Percentiles rank a stretch among this genome's conserved stretches.
Conservation (phyloP, 352 stramenopile genomes). For the Phytophthora idaei region DNA sequence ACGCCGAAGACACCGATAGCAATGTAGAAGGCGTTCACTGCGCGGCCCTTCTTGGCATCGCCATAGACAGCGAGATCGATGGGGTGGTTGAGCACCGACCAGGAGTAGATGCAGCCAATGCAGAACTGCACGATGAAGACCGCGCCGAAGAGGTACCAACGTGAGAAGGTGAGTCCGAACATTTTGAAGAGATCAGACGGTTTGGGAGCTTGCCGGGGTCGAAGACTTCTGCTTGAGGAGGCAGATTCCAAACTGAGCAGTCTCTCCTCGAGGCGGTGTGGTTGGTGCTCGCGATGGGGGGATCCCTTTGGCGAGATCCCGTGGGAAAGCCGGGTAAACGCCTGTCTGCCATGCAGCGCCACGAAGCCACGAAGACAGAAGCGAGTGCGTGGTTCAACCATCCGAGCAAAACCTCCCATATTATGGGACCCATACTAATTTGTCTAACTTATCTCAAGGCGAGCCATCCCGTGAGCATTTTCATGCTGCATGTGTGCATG, state of each 20-base stretch:
- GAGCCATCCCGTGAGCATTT: neutral
- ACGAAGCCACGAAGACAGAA: conserved; percentile 2
- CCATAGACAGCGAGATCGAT: conserved; percentile 61
- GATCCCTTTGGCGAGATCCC: conserved; percentile 14
- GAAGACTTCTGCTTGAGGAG: conserved; percentile 17
- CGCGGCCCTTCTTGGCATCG: conserved; percentile 49
- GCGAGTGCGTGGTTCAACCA: no score
- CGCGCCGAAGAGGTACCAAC: conserved; percentile 72
- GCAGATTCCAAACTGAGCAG: conserved; percentile 36
- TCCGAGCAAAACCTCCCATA: no score
- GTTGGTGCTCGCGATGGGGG: conserved; percentile 20
- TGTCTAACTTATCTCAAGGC: neutral
- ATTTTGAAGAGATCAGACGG: conserved; percentile 10
- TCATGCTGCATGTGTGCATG: no score
- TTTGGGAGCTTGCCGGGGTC: conserved; percentile 7
- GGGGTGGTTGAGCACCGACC: conserved; percentile 73
- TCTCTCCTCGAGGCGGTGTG: neutral
- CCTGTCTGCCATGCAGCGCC: conserved; percentile 25
- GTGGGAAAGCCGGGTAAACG: conserved; percentile 27
- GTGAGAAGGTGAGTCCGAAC: conserved; percentile 36
- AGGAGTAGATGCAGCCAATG: conserved; percentile 75
- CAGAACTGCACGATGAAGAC: conserved; percentile 72
- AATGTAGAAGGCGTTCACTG: conserved; percentile 77
- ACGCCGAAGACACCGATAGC: conserved; percentile 62
- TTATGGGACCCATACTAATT: no score